Evolutionary conservation across 768 basidiomycete species (phyloP), one percentile per base, ranked within the genome.

Genomic region (Suillus tomentosus): DNA sequence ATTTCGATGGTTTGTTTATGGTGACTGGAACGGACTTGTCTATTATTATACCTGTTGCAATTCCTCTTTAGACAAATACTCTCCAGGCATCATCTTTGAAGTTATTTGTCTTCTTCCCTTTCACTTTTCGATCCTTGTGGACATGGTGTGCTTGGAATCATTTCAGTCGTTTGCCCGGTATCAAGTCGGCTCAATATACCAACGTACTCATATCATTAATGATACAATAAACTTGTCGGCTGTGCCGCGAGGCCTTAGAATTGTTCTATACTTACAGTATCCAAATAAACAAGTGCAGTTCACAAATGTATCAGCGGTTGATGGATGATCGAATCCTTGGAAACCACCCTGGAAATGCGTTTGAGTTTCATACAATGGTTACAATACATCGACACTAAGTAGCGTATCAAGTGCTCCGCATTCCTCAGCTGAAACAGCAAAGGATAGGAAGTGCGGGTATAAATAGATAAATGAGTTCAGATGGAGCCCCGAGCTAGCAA

Each of bases 1-100:
- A 36, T 58, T 34, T 24, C 2, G 34, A 62, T 15, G 22, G 7
- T 24, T 31, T 34, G 51, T 56, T 15, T 2, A 39, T 40, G 56
- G 37, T 39, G 56, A 40, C 56, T 42, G 22, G 57, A 58, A 19
- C 11, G 27, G 57, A 42, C 3, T 27, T 31, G 22, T 27, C 40
- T 56, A 37, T n/a, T 27, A 15, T 42, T 58, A 58, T 58, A 58
- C 57, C 57, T 58, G 10, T 58, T 42, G 24, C 6, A 9, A 58
- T 58, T 17, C 6, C 57, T 40, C 57, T 58, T 58, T 42, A 58
- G 40, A 58, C 24, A 40, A 27, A 42, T 58, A 42, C 24, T 40
- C 24, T 58, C 17, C 57, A 31, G 37, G 17, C 17, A 17, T 58
- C 11, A 42, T 42, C 40, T 58, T 42, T 11, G 24, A 58, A 58